A percentile compares a stretch with the other conserved stretches of the same genome.
Evolutionary conservation across 2,329 filamentous ascomycete genomes (phyloP).

Genomic region (Fusarium setosum): DNA sequence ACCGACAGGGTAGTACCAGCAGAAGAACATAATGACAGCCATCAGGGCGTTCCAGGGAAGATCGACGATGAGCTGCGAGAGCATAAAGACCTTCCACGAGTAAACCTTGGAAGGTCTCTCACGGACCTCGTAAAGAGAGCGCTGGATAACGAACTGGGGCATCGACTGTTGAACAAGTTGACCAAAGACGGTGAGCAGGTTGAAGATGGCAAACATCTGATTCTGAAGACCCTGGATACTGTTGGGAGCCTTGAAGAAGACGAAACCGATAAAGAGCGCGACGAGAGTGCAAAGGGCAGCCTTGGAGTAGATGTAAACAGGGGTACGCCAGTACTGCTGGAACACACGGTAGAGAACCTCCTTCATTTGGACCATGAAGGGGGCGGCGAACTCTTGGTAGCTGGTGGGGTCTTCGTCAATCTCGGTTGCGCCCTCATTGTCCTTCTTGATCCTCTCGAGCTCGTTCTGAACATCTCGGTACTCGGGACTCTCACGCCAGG

Average conservation of each 20-base stretch:
- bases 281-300: slow-evolving; percentile 71
- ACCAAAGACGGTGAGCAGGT: slow-evolving; percentile 84
- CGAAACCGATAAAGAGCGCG: slow-evolving; percentile 84
- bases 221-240: slow-evolving; percentile 84
- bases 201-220: slow-evolving; percentile 88
- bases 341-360: slow-evolving; percentile 81
- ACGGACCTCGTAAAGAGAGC: slow-evolving; percentile 84
- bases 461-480: slow-evolving; percentile 66
- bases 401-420: slow-evolving; percentile 52
- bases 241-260: slow-evolving; percentile 79
- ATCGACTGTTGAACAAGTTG: slow-evolving; percentile 84
- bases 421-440: slow-evolving; percentile 51
- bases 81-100: slow-evolving; percentile 86
- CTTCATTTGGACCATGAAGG: slow-evolving; percentile 74
- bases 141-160: slow-evolving; percentile 87
- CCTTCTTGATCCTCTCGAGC: slow-evolving; percentile 65
- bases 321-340: slow-evolving; percentile 92
- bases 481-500: slow-evolving; percentile 70
- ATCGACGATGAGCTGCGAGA: slow-evolving; percentile 86
- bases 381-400: slow-evolving; percentile 84
- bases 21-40: slow-evolving; percentile 80
- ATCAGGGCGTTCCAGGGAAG: slow-evolving; percentile 86
- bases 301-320: slow-evolving; percentile 91
- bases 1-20: slow-evolving; percentile 89
- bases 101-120: slow-evolving; percentile 88